These are phyloP conservation scores for Tetrahymena borealis DNA, from an alignment of 73 alveolate genomes.

Conservation along the genomic window DNA sequence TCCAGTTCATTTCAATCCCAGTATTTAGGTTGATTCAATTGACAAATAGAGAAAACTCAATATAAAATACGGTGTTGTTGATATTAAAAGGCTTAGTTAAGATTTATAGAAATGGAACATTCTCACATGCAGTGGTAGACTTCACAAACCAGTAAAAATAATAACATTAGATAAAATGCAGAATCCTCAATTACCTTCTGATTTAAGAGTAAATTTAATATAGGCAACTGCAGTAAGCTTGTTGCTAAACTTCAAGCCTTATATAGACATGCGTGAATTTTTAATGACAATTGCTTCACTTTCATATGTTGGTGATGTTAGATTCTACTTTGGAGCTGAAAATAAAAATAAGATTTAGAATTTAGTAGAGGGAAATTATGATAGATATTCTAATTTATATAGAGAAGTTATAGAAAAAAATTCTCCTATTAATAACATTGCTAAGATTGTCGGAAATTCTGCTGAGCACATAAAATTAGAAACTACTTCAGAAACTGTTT, in stretches of 20 bases:
- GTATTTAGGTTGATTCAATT: slow-evolving; percentile 3
- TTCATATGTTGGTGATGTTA: slow-evolving; percentile 31
- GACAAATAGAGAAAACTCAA: not conserved
- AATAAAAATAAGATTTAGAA: slow-evolving; percentile 15
- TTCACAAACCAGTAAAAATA: slow-evolving; percentile 18
- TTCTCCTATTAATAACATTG: not conserved
- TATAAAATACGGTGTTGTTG: slow-evolving; percentile 37
- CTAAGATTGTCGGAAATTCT: not conserved
- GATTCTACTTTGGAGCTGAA: slow-evolving; percentile 36
- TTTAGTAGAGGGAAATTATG: slow-evolving; percentile 30
- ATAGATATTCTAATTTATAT: not conserved
- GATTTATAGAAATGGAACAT: slow-evolving; percentile 27
- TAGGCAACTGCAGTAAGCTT: not conserved
- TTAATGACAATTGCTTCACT: slow-evolving; percentile 2
- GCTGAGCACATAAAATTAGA: not conserved
- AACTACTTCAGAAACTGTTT: not conserved
- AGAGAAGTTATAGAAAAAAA: not conserved
- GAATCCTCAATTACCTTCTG: not conserved
- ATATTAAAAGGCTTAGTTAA: not conserved
- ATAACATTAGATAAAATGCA: not conserved
- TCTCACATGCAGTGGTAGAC: slow-evolving; percentile 25
- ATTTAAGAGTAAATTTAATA: not conserved
- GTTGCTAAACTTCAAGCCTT: slow-evolving; percentile 5
- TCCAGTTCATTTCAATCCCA: slow-evolving; percentile 37
- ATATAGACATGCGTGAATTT: slow-evolving; percentile 3